These are phyloP conservation scores for Brassica cretica DNA, from an alignment of 345 rosid species.

Conservation along the genomic window DNA sequence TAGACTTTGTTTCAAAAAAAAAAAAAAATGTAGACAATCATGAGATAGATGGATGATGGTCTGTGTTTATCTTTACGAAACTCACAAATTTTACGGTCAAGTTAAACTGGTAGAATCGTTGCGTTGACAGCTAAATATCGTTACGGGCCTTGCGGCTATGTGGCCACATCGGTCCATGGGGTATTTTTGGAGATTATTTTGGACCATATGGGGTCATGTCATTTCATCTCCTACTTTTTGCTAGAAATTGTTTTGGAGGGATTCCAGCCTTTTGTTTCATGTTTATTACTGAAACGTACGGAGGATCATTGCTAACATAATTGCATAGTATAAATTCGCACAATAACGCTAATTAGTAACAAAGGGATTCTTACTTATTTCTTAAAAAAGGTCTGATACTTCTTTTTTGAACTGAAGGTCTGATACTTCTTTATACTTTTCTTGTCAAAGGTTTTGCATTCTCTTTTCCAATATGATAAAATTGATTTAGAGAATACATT, in stretches of 20 bases:
- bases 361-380: neutral
- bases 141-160: neutral
- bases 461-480: neutral
- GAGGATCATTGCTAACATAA: neutral
- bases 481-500: neutral
- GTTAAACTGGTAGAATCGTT: conserved; percentile 3
- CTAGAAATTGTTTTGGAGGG: conserved; percentile 34
- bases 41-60: neutral
- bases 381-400: neutral
- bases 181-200: neutral
- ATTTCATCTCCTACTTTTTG: conserved; percentile 20
- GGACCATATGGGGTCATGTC: conserved; percentile 24
- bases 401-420: neutral
- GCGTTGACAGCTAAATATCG: neutral
- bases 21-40: too few relatives aligned
- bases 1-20: too few relatives aligned
- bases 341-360: neutral
- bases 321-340: neutral
- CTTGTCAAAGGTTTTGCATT: neutral
- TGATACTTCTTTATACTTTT: neutral
- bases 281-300: neutral
- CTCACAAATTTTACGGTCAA: neutral
- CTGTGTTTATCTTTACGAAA: neutral
- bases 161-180: conserved; percentile 13
- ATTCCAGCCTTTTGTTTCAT: conserved; percentile 14